Evolutionary conservation across 345 rosid species (phyloP).

Genomic region (Boechera retrofracta): DNA sequence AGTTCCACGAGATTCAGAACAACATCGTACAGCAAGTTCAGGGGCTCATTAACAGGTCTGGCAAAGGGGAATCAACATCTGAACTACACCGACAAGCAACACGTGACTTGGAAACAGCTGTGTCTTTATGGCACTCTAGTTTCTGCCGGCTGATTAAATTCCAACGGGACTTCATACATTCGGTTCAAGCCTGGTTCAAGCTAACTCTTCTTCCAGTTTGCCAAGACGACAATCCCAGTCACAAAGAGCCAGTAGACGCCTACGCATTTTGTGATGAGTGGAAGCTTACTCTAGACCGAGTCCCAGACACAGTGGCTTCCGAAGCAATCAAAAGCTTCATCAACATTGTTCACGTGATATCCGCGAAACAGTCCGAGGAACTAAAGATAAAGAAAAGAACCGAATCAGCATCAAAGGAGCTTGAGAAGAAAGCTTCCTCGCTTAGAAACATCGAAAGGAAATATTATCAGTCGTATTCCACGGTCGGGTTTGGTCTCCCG

Average conservation of each 20-base stretch:
- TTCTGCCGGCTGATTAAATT: constrained; percentile 81
- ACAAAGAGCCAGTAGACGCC: constrained; percentile 55
- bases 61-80: constrained; percentile 83
- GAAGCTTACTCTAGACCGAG: constrained; percentile 89
- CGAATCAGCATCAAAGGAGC: constrained; percentile 79
- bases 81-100: constrained; percentile 93
- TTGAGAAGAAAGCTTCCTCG: constrained; percentile 91
- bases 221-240: constrained; percentile 54
- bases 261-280: constrained; percentile 88
- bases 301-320: constrained; percentile 95
- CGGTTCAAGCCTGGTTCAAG: constrained; percentile 93
- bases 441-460: constrained; percentile 89
- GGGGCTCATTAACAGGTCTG: constrained; percentile 79
- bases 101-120: constrained; percentile 88
- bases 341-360: constrained; percentile 81
- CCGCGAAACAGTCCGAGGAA: constrained; percentile 77
- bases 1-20: constrained; percentile 84
- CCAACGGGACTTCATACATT: constrained; percentile 77
- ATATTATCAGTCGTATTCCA: constrained; percentile 90
- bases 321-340: constrained; percentile 98
- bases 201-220: constrained; percentile 80
- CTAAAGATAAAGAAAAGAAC: constrained; percentile 79
- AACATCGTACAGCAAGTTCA: constrained; percentile 91
- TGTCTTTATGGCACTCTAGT: constrained; percentile 89
- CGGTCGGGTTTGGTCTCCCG: constrained; percentile 84